Base-by-base conservation (phyloP, 306 rosid species). In the Vicia faba region DNA sequence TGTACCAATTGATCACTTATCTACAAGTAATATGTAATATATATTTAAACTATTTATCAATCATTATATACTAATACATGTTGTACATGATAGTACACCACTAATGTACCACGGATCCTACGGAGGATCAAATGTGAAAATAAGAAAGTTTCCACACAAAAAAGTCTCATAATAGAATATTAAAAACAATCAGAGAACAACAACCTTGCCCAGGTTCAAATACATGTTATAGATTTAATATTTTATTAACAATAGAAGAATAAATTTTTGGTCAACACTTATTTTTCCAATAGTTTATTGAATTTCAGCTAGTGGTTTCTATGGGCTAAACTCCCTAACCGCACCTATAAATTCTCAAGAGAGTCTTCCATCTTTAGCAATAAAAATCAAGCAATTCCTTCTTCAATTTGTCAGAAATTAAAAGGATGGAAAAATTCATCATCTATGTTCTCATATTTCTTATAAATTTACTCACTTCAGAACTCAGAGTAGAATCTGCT, bases 41-140 rank as follows among this genome's bases (percentile, higher is more conserved):
- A n/a, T n/a, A n/a, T n/a, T n/a, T n/a, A n/a, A n/a, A n/a, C n/a
- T n/a, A n/a, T n/a, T n/a, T n/a, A n/a, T n/a, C n/a, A n/a, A n/a
- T n/a, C n/a, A n/a, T n/a, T n/a, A n/a, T n/a, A n/a, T n/a, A n/a
- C n/a, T n/a, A n/a, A 15, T 61, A 9, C 50, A 28, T 28, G 57
- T 4, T 35, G 26, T 49, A 11, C 36, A n/a, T 1, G 33, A 61
- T 62, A 8, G 76, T 55, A n/a, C n/a, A n/a, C n/a, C n/a, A n/a
- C n/a, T n/a, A n/a, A n/a, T n/a, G n/a, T n/a, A 78, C 83, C 54
- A 78, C 86, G 67, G 78, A 70, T 71, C 16, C 50, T 39, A 61
- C 45, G 39, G 74, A 70, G 11, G 46, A 53, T 28, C 57, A 26
- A 59, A 61, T 61, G 66, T 11, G 6, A 19, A 61, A 18, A 18